A percentile compares a stretch with the other conserved stretches of the same genome.
phyloP scores from a whole-genome alignment of 2,329 filamentous ascomycete genomes.

The Fusarium sp. region DNA sequence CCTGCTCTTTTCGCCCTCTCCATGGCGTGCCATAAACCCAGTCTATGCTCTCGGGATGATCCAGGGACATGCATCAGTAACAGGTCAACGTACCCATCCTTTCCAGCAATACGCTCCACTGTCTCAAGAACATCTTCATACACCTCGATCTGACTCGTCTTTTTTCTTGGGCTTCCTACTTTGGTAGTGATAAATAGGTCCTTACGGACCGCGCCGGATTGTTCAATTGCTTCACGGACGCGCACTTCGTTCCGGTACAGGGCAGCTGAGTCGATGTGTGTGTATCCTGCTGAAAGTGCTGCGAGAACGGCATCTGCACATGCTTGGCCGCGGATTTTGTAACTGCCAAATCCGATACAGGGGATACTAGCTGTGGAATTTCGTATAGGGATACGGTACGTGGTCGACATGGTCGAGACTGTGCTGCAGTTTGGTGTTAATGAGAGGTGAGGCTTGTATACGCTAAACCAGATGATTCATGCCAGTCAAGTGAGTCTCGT shows the following conservation, averaged over 20 bases:
- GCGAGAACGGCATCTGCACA: constrained; percentile 68
- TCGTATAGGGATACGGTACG: constrained; percentile 37
- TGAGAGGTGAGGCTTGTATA: background rate
- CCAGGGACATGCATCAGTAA: constrained; percentile 76
- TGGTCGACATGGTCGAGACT: constrained; percentile 1
- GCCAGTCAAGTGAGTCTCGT: background rate
- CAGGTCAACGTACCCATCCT: constrained; percentile 74
- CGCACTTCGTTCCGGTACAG: constrained; percentile 74
- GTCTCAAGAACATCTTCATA: constrained; percentile 70
- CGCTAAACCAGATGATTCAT: background rate
- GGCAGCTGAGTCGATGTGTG: constrained; percentile 73
- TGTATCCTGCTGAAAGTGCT: constrained; percentile 68
- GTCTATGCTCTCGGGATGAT: constrained; percentile 64
- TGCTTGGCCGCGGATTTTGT: constrained; percentile 64
- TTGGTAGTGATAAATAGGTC: constrained; percentile 79
- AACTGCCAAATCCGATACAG: constrained; percentile 77
- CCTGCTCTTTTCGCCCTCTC: constrained; percentile 71
- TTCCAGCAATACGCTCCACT: constrained; percentile 68
- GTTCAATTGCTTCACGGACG: constrained; percentile 71
- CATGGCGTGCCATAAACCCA: constrained; percentile 73
- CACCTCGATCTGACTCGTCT: constrained; percentile 57
- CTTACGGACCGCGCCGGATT: constrained; percentile 65
- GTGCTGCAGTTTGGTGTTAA: background rate
- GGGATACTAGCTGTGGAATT: constrained; percentile 60
- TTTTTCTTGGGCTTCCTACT: constrained; percentile 62